These are phyloP conservation scores for Juncus inflexus DNA, from an alignment of 176 grass and related monocot genomes.

Conservation along the genomic window DNA sequence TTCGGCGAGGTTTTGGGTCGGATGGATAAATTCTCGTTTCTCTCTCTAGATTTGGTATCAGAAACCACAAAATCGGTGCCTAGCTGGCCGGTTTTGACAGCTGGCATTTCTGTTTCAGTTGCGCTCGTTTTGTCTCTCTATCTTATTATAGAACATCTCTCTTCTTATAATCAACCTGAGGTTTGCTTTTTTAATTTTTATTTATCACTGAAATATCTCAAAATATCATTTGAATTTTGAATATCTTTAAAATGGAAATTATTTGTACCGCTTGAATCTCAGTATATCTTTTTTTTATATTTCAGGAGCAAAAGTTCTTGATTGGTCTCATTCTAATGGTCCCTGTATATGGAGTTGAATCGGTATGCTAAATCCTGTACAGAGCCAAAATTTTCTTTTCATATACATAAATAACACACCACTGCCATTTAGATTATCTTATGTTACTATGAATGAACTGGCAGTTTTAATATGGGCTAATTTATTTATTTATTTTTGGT, in stretches of 20 bases:
- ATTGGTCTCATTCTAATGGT: conserved; percentile 98
- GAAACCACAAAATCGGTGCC: conserved; percentile 43
- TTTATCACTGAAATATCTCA: too few relatives aligned
- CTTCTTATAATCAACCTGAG: conserved; percentile 90
- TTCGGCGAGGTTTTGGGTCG: conserved; percentile 50
- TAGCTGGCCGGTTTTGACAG: conserved; percentile 81
- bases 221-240: too few relatives aligned
- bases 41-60: conserved; percentile 44
- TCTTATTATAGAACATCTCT: conserved; percentile 84
- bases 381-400: conserved; percentile 16
- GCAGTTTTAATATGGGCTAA: conserved; percentile 7
- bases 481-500: conserved; percentile 28
- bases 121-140: conserved; percentile 67
- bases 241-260: not conserved
- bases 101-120: conserved; percentile 59
- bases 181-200: conserved; percentile 24
- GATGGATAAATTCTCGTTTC: conserved; percentile 41
- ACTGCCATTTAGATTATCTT: too few relatives aligned
- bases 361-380: conserved; percentile 48
- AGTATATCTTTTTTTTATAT: conserved; percentile 20
- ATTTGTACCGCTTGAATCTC: too few relatives aligned
- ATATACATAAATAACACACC: not conserved
- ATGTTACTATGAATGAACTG: too few relatives aligned
- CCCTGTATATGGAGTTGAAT: conserved; percentile 93
- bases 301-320: conserved; percentile 98